Evolutionary conservation across 2,329 filamentous ascomycete genomes (phyloP).

Genomic region (Trichophyton schoenleinii): DNA sequence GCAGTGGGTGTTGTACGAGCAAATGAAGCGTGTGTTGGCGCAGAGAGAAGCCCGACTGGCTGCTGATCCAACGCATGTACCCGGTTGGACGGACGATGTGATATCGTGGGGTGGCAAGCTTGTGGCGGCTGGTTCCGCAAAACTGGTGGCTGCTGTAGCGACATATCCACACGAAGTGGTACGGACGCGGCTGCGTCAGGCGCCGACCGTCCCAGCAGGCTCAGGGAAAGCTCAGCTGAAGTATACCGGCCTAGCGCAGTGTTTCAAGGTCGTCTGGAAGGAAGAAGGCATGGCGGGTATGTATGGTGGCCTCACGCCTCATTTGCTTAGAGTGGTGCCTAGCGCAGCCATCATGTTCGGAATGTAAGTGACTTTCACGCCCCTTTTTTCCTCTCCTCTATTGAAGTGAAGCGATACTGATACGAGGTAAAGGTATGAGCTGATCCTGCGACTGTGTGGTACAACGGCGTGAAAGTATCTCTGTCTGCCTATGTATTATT

Average conservation of each 20-base stretch:
- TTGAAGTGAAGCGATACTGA: neutral
- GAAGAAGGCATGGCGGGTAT: constrained; percentile 77
- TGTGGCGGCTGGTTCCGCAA: constrained; percentile 60
- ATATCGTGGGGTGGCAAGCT: constrained; percentile 59
- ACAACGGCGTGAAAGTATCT: constrained; percentile 19
- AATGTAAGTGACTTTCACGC: constrained; percentile 7
- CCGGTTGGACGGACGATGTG: constrained; percentile 44
- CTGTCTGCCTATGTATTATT: neutral
- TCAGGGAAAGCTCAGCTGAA: constrained; percentile 50
- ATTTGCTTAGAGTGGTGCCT: constrained; percentile 80
- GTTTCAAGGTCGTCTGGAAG: constrained; percentile 74
- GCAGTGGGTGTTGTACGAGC: constrained; percentile 91
- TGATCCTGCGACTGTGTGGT: constrained; percentile 11
- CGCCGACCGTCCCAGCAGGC: constrained; percentile 56
- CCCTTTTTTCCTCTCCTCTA: neutral
- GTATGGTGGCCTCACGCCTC: constrained; percentile 83
- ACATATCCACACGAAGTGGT: constrained; percentile 89
- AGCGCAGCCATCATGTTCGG: constrained; percentile 95
- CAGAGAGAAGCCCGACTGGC: constrained; percentile 48
- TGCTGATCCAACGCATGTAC: constrained; percentile 46
- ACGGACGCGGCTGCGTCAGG: constrained; percentile 71
- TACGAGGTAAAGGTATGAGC: constrained; percentile 10
- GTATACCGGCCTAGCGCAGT: constrained; percentile 79
- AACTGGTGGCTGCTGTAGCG: constrained; percentile 68
- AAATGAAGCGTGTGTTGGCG: constrained; percentile 66